A percentile compares a stretch with the other conserved stretches of the same genome.
These are phyloP conservation scores for Cladosporium sp. DNA, from an alignment of 2,329 filamentous ascomycete species.

Conservation along the genomic window DNA sequence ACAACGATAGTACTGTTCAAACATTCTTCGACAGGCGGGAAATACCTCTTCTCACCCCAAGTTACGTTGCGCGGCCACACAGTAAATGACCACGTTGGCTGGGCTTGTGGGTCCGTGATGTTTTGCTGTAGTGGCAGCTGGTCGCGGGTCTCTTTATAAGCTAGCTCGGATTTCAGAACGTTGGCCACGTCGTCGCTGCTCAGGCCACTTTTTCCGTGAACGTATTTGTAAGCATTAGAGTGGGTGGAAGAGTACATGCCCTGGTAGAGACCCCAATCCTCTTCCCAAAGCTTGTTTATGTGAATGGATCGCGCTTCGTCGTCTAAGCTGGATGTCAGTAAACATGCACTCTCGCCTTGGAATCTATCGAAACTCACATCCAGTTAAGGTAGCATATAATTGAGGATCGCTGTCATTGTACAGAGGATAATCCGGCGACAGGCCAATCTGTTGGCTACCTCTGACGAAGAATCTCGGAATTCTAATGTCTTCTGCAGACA, in stretches of 20 bases:
- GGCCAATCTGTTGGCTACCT: background rate
- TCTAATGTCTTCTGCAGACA: background rate
- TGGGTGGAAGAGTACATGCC: background rate
- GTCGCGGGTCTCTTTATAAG: background rate
- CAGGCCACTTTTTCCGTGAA: too few species aligned
- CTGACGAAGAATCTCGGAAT: background rate
- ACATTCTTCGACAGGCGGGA: background rate
- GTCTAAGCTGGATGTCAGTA: background rate
- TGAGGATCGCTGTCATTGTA: constrained; percentile 2
- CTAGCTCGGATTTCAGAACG: background rate
- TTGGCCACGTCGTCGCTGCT: too few species aligned
- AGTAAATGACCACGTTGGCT: background rate
- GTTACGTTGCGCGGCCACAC: background rate
- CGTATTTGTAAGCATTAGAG: background rate
- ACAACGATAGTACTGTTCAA: background rate
- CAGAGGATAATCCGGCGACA: background rate
- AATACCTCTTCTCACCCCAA: background rate
- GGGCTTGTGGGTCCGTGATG: background rate
- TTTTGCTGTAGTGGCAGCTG: background rate
- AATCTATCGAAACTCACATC: background rate
- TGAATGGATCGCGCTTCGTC: too few species aligned
- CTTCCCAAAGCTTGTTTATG: background rate
- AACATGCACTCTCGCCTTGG: background rate
- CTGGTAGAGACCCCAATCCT: background rate
- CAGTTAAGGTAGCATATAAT: background rate